A percentile compares a stretch with the other conserved stretches of the same genome.
phyloP scores from a whole-genome alignment of 2,329 filamentous ascomycete genomes.

The Alternaria alternata region DNA sequence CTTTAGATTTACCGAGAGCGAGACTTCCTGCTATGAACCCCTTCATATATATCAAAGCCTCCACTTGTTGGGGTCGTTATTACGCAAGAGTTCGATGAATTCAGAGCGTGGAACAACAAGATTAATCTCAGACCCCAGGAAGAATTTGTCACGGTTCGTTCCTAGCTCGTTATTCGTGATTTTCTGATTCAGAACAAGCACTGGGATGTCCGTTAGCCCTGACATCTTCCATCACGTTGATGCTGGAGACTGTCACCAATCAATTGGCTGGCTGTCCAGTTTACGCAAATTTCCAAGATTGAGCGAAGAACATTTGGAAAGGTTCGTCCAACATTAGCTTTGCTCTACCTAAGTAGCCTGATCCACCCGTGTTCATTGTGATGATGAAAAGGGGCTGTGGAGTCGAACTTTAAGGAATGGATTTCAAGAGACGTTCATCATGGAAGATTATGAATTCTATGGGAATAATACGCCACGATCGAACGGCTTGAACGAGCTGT shows the following conservation, averaged over 20 bases:
- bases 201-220: background rate
- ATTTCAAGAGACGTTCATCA: background rate
- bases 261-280: background rate
- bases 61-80: background rate
- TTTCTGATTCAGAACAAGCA: background rate
- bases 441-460: background rate
- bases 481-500: too few relatives aligned
- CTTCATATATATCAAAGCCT: background rate
- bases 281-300: background rate
- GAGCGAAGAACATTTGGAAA: background rate
- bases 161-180: background rate
- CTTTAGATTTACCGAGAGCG: background rate
- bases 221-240: background rate
- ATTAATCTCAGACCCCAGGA: background rate
- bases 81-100: background rate
- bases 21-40: background rate
- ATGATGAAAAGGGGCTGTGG: background rate
- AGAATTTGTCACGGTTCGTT: background rate
- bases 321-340: background rate
- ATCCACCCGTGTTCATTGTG: background rate
- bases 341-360: background rate
- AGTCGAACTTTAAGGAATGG: background rate
- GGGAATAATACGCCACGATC: background rate
- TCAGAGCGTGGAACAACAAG: background rate
- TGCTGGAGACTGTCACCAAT: background rate